Evolutionary conservation across 495 filamentous ascomycete species (phyloP).

Genomic region (Lindgomyces ingoldianus): DNA sequence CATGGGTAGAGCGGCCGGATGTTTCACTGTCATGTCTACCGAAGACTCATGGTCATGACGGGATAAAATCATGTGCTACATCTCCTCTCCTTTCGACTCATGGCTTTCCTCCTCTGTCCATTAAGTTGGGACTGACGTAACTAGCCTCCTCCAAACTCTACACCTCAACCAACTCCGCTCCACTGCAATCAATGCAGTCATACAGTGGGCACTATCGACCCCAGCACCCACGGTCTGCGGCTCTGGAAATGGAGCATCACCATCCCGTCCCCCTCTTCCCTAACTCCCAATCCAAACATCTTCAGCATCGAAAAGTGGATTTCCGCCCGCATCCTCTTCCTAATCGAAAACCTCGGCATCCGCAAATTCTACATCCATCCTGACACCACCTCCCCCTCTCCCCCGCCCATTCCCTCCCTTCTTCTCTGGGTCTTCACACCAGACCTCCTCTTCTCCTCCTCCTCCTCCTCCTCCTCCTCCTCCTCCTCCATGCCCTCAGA

Average conservation of each 20-base stretch:
- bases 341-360: slow-evolving; percentile 40
- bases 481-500: slow-evolving; percentile 23
- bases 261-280: background rate
- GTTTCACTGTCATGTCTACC: slow-evolving; percentile 30
- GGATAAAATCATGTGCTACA: slow-evolving; percentile 22
- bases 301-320: slow-evolving; percentile 44
- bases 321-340: slow-evolving; percentile 38
- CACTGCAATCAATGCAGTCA: slow-evolving; percentile 8
- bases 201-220: slow-evolving; percentile 13
- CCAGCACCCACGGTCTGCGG: background rate
- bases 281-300: background rate
- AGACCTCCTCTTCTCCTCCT: slow-evolving; percentile 42
- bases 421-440: slow-evolving; percentile 46
- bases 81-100: background rate
- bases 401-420: slow-evolving; percentile 7
- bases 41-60: slow-evolving; percentile 23
- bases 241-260: slow-evolving; percentile 29
- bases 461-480: slow-evolving; percentile 1
- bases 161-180: background rate
- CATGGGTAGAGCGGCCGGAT: slow-evolving; percentile 19
- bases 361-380: slow-evolving; percentile 40
- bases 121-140: background rate
- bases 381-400: background rate
- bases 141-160: background rate
- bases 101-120: background rate